Conservation (phyloP, 1,284 basidiomycete genomes). For the Neolentinus lepideus region DNA sequence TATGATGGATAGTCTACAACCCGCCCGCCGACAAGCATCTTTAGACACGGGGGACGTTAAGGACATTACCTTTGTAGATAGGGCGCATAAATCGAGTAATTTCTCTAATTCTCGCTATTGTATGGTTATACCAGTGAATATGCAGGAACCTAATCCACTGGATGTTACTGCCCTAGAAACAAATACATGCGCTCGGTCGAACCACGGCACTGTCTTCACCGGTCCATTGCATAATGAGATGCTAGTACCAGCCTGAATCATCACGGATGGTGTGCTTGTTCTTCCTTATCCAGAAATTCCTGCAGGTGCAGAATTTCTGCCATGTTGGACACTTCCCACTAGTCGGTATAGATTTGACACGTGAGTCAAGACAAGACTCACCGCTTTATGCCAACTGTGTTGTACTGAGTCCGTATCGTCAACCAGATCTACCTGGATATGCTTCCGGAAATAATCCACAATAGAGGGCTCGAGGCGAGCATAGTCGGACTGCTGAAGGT, state of each 20-base stretch:
- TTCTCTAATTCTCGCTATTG: not conserved
- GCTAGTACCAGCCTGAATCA: no score
- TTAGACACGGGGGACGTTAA: constrained; percentile 8
- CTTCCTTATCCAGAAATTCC: no score
- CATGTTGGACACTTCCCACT: no score
- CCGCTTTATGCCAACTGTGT: not conserved
- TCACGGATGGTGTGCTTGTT: no score
- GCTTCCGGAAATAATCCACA: not conserved
- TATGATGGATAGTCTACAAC: constrained; percentile 36
- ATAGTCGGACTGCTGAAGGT: not conserved
- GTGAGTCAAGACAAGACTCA: not conserved
- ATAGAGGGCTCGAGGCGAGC: not conserved
- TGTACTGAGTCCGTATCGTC: not conserved
- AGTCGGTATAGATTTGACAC: no score
- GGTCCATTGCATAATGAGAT: no score
- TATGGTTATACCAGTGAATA: not conserved
- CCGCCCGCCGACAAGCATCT: constrained; percentile 40
- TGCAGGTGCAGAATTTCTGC: no score
- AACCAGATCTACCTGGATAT: not conserved
- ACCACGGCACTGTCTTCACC: not conserved
- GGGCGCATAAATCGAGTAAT: constrained; percentile 3
- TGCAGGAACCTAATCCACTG: not conserved
- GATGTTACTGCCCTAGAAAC: not conserved
- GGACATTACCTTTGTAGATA: constrained; percentile 6
- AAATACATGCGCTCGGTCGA: not conserved